phyloP scores from a whole-genome alignment of 2,329 filamentous ascomycete species.

The Epichloe glyceriae region DNA sequence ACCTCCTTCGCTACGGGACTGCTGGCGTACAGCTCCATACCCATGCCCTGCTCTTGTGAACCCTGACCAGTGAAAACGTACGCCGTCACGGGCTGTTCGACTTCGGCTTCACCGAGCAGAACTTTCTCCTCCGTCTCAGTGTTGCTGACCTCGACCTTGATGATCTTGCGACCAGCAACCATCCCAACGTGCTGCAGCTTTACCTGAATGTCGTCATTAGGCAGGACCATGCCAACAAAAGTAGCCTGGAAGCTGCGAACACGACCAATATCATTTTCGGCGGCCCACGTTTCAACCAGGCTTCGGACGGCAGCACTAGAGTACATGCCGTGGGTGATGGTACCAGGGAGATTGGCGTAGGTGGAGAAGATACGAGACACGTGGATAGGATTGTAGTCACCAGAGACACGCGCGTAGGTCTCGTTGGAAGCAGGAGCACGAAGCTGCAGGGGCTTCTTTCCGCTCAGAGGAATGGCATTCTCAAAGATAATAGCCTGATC shows the following conservation, averaged over 20 bases:
- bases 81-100: conserved; percentile 90
- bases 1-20: conserved; percentile 92
- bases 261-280: conserved; percentile 95
- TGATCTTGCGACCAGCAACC: conserved; percentile 96
- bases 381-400: conserved; percentile 98
- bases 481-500: conserved; percentile 97
- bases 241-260: conserved; percentile 95
- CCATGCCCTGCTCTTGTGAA: conserved; percentile 98
- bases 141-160: conserved; percentile 95
- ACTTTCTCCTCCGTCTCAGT: conserved; percentile 96
- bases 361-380: conserved; percentile 92
- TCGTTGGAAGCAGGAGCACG: conserved; percentile 94
- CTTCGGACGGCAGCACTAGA: conserved; percentile 92
- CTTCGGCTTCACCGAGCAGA: conserved; percentile 85
- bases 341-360: conserved; percentile 90
- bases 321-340: conserved; percentile 99
- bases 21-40: conserved; percentile 94
- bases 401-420: conserved; percentile 93
- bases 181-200: conserved; percentile 95
- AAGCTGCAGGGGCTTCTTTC: conserved; percentile 76
- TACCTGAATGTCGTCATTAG: conserved; percentile 89
- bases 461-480: conserved; percentile 89
- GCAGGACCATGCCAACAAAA: conserved; percentile 96
- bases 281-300: conserved; percentile 95
- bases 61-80: conserved; percentile 98